Conservation (phyloP, 768 basidiomycete species). For the Leccinum disarticulatum region DNA sequence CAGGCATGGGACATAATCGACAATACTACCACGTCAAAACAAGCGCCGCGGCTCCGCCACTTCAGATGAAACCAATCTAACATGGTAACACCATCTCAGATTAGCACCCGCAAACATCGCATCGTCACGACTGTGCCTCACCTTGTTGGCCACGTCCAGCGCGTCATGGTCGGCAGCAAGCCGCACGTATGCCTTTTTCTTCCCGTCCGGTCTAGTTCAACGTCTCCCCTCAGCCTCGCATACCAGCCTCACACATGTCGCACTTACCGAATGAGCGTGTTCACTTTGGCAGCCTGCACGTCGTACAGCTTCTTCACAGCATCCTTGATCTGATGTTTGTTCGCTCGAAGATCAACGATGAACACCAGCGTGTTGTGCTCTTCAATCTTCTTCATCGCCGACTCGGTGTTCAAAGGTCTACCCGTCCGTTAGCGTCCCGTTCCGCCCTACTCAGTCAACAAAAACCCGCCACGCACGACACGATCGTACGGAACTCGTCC, state of each 20-base stretch:
- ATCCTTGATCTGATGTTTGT: conserved; percentile 99
- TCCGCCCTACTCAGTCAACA: not conserved
- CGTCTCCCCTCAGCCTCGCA: not conserved
- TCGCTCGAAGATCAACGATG: conserved; percentile 91
- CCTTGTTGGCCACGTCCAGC: conserved; percentile 97
- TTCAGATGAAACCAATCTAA: conserved; percentile 90
- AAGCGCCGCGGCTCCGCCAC: not conserved
- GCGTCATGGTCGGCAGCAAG: conserved; percentile 96
- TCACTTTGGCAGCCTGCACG: conserved; percentile 93
- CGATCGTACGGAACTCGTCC: conserved; percentile 95
- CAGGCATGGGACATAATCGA: not conserved
- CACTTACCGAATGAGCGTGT: conserved; percentile 93
- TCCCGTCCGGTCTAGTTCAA: conserved; percentile 80
- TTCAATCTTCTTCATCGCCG: conserved; percentile 99
- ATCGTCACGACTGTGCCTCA: conserved; percentile 30
- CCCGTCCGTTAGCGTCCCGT: conserved; percentile 2
- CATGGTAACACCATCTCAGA: not conserved
- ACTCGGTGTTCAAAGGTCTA: conserved; percentile 91
- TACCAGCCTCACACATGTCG: not conserved
- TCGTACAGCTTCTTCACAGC: conserved; percentile 99
- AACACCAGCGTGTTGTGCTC: conserved; percentile 99
- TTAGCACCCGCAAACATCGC: conserved; percentile 2
- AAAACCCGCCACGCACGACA: conserved; percentile 58
- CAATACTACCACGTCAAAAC: not conserved
- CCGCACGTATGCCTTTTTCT: conserved; percentile 99